Evolutionary conservation across 2,329 filamentous ascomycete genomes (phyloP).

Genomic region (Fusarium stilboides): DNA sequence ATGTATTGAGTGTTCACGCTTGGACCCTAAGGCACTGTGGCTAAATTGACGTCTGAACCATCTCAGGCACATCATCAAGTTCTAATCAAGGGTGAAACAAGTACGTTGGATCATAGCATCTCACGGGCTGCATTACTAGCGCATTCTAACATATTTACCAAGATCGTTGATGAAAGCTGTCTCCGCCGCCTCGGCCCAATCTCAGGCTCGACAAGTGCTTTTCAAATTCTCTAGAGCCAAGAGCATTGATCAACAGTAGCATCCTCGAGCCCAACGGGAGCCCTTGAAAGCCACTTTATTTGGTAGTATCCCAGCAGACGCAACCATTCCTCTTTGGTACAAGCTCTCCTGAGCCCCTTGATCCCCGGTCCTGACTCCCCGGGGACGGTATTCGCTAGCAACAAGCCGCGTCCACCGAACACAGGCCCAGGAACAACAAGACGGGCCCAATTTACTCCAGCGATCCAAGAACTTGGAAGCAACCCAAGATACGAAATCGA

Average conservation of each 20-base stretch:
- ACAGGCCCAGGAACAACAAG: conserved; percentile 34
- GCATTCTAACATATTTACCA: neutral
- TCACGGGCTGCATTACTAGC: neutral
- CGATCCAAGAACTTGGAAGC: conserved; percentile 44
- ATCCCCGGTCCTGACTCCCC: conserved; percentile 42
- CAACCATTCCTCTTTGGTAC: conserved; percentile 42
- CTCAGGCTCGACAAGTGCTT: too few species aligned
- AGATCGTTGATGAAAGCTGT: neutral
- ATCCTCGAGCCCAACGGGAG: conserved; percentile 25
- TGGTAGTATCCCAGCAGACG: conserved; percentile 23
- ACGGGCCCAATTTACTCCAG: conserved; percentile 41
- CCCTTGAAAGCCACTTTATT: conserved; percentile 24
- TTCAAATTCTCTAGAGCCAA: neutral
- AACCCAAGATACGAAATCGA: conserved; percentile 38
- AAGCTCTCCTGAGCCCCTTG: conserved; percentile 47
- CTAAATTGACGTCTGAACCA: conserved; percentile 11
- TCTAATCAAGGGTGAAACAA: conserved; percentile 35
- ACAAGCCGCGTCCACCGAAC: conserved; percentile 38
- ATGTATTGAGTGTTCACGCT: neutral
- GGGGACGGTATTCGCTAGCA: conserved; percentile 34
- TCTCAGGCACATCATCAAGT: conserved; percentile 25
- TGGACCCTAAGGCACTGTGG: conserved; percentile 9
- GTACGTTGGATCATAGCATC: conserved; percentile 18
- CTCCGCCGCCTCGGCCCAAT: neutral
- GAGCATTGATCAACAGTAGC: conserved; percentile 25